Base-by-base conservation (phyloP, 2,329 filamentous ascomycete species). In the Penicillium sp. region DNA sequence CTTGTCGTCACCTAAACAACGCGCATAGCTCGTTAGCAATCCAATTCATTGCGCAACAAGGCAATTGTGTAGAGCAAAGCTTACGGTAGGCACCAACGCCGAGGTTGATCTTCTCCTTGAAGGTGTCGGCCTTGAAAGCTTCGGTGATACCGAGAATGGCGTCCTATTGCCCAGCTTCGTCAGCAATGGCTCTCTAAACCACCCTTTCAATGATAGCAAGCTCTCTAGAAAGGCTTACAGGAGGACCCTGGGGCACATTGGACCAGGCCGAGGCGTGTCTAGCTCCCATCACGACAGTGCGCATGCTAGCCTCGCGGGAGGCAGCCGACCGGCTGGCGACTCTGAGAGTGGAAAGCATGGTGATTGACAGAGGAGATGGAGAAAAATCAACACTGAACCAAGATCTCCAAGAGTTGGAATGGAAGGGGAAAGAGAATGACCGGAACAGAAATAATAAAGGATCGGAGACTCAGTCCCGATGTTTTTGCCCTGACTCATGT, bases 101-200 rank as follows among this genome's bases (percentile, higher is more conserved):
- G 59, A 99, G 81, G 81, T 97, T 97, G 83, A 99, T 97, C 86
- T 97, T 99, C 81, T 96, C 86, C 61, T 85, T 80, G 77, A 95
- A 93, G 70, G 81, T 84, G 76, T 99, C 94, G 77, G 92, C 92
- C 84, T 97, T 99, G 89, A 94, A 99, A 58, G 94, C 94, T 81
- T 99, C 94, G 61, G 94, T 97, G 79, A 99, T 78, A 70, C 78
- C 78, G 58, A 79, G 70, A 63, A 79, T 79, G 29, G 77, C 77
- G 67, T 75, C 73, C 70, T 73, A 67, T 23, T 40, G 44, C 45
- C 52, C 36, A 48, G 59, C 62, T 62, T 53, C 34, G 57, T 68
- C 54, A 72, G 66, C 55, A 66, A 59, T 55, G 49, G 46, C 44
- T 53, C 43, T 42, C 35, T 18, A 44, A 34, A 14, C 18, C 32